A percentile compares a stretch with the other conserved stretches of the same genome.
These are phyloP conservation scores for Hamigera avellanea DNA, from an alignment of 495 filamentous ascomycete species.

Conservation along the genomic window DNA sequence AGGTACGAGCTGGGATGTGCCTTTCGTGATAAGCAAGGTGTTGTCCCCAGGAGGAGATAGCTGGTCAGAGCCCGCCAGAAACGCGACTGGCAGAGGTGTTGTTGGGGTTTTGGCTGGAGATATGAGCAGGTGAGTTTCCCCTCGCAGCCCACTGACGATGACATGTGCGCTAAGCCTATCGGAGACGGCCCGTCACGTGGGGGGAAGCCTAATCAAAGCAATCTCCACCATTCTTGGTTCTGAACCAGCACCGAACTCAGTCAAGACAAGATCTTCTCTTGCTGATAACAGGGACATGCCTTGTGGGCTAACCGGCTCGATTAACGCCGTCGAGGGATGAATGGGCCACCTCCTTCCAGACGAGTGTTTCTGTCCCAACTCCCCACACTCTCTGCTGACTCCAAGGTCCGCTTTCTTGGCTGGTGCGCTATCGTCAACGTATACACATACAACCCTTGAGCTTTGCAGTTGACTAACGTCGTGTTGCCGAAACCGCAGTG, in stretches of 20 bases:
- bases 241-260: no score
- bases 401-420: conserved; percentile 84
- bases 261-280: no score
- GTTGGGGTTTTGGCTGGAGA: not conserved
- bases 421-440: conserved; percentile 47
- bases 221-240: no score
- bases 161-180: conserved; percentile 28
- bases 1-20: no score
- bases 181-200: conserved; percentile 27
- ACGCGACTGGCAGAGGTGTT: no score
- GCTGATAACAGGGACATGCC: no score
- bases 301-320: no score
- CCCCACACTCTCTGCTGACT: conserved; percentile 36
- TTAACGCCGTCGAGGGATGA: conserved; percentile 25
- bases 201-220: not conserved
- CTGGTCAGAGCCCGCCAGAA: no score
- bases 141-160: conserved; percentile 13
- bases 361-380: conserved; percentile 60
- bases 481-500: conserved; percentile 35
- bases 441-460: no score
- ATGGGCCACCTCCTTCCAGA: conserved; percentile 49
- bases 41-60: no score
- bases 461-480: no score
- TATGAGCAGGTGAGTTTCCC: conserved; percentile 8
- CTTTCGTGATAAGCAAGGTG: no score